Conservation (phyloP, 2,329 filamentous ascomycete species). For the Penicillium freii region DNA sequence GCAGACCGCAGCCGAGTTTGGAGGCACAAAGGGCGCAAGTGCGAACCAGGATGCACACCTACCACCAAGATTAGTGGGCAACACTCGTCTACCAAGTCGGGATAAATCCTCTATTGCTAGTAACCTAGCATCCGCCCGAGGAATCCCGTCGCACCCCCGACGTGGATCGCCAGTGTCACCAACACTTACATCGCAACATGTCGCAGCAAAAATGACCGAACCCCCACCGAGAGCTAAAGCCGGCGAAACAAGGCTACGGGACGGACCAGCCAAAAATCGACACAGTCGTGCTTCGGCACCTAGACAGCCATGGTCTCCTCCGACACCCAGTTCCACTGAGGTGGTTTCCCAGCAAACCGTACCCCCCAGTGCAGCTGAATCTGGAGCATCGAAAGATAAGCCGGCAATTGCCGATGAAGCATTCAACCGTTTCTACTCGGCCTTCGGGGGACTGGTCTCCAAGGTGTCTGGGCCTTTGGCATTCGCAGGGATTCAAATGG, state of each 20-base stretch:
- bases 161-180: slow-evolving; percentile 68
- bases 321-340: slow-evolving; percentile 35
- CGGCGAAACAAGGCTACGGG: slow-evolving; percentile 31
- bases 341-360: slow-evolving; percentile 35
- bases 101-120: slow-evolving; percentile 83
- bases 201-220: slow-evolving; percentile 66
- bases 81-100: slow-evolving; percentile 55
- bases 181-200: slow-evolving; percentile 70
- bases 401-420: slow-evolving; percentile 61
- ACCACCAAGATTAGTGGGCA: slow-evolving; percentile 39
- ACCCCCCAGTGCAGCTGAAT: slow-evolving; percentile 32
- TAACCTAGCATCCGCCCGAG: slow-evolving; percentile 80
- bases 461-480: slow-evolving; percentile 85
- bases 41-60: slow-evolving; percentile 35
- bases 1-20: slow-evolving; percentile 17
- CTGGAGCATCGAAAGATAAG: slow-evolving; percentile 16
- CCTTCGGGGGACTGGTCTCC: slow-evolving; percentile 84
- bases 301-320: slow-evolving; percentile 37
- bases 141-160: slow-evolving; percentile 60
- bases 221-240: slow-evolving; percentile 45
- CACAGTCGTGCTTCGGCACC: slow-evolving; percentile 22
- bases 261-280: slow-evolving; percentile 28
- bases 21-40: slow-evolving; percentile 23
- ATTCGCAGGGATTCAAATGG: slow-evolving; percentile 85
- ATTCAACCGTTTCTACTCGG: slow-evolving; percentile 87